Percentiles rank a stretch among this genome's conserved stretches.
phyloP scores from a whole-genome alignment of 371 early-diverging fungal species.

The Mucor racemosus region DNA sequence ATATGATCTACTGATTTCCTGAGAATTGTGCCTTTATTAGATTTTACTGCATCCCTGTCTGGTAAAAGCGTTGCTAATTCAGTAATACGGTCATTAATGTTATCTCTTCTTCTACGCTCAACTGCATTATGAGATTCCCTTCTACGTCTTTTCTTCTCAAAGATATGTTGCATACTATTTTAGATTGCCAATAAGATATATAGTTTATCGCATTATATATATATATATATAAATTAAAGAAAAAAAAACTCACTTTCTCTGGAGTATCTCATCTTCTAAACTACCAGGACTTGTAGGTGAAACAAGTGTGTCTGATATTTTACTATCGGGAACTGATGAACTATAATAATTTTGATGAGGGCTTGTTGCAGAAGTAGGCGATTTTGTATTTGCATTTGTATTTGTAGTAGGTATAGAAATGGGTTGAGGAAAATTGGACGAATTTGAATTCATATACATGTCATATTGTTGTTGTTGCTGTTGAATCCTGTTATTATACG shows the following conservation, averaged over 20 bases:
- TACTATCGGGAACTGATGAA: neutral
- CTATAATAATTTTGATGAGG: conserved; percentile 15
- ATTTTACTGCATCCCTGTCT: conserved; percentile 63
- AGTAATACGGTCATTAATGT: conserved; percentile 95
- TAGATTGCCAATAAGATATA: no score
- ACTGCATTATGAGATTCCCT: conserved; percentile 59
- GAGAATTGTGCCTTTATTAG: conserved; percentile 82
- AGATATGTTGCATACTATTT: conserved; percentile 38
- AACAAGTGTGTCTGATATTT: conserved; percentile 21
- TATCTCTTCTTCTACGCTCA: conserved; percentile 91
- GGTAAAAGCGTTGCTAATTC: conserved; percentile 42
- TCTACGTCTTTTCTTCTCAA: conserved; percentile 40
- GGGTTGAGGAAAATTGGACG: conserved; percentile 17
- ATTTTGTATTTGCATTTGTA: neutral
- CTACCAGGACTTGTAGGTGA: conserved; percentile 35
- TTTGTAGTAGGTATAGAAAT: conserved; percentile 1
- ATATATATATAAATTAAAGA: neutral
- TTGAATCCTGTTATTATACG: neutral
- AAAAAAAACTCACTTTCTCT: conserved; percentile 41
- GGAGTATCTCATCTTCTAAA: conserved; percentile 44
- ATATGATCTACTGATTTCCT: conserved; percentile 90
- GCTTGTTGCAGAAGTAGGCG: conserved; percentile 3
- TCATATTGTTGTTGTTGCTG: conserved; percentile 21
- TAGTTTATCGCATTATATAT: no score
- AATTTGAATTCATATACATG: conserved; percentile 28